Conservation (phyloP, 768 basidiomycete species). For the Tylopilus felleus region DNA sequence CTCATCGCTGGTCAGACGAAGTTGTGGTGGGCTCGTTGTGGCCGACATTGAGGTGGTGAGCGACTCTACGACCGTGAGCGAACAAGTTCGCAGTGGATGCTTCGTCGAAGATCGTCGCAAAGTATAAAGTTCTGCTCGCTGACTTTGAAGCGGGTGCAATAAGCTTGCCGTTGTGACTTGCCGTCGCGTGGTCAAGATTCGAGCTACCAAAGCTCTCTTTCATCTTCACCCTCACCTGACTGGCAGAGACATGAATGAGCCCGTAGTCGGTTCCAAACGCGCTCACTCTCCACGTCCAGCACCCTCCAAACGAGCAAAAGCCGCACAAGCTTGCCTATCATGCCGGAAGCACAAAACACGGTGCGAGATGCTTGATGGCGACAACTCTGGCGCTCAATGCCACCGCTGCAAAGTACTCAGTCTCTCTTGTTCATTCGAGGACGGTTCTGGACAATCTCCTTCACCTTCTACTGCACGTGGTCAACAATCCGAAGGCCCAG, state of each 20-base stretch:
- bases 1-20: not conserved
- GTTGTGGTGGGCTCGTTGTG: not conserved
- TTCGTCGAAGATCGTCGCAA: slow-evolving; percentile 4
- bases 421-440: slow-evolving; percentile 46
- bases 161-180: slow-evolving; percentile 5
- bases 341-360: slow-evolving; percentile 49
- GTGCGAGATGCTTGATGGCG: slow-evolving; percentile 47
- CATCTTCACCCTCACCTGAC: slow-evolving; percentile 10
- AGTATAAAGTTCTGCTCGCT: slow-evolving; percentile 7
- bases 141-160: slow-evolving; percentile 26
- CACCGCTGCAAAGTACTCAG: slow-evolving; percentile 50
- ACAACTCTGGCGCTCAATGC: slow-evolving; percentile 37
- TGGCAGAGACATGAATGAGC: slow-evolving; percentile 19
- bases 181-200: slow-evolving; percentile 11
- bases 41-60: not conserved
- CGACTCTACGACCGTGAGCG: not conserved
- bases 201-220: not conserved
- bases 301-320: slow-evolving; percentile 40
- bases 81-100: not conserved
- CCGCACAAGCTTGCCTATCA: slow-evolving; percentile 43
- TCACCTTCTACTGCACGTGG: slow-evolving; percentile 15
- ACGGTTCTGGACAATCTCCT: slow-evolving; percentile 18
- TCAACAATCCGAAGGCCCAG: slow-evolving; percentile 18
- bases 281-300: slow-evolving; percentile 29
- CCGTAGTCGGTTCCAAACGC: slow-evolving; percentile 27